These are phyloP conservation scores for Artemisia princeps DNA, from an alignment of 140 eudicot genomes.

Conservation along the genomic window DNA sequence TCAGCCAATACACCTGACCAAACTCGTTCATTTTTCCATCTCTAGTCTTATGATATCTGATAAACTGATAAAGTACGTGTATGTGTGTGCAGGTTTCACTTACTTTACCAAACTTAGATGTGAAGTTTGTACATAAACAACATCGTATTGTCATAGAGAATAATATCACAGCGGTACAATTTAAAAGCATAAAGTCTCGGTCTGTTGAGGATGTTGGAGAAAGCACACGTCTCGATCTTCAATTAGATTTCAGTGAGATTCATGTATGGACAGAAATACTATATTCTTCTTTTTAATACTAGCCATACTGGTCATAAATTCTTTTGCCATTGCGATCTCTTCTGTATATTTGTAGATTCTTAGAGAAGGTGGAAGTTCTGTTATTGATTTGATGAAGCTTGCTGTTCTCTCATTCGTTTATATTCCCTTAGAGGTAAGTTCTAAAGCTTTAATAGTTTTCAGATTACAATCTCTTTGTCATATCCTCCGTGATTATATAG, in stretches of 20 bases:
- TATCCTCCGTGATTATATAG: slow-evolving; percentile 2
- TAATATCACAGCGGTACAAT: slow-evolving; percentile 64
- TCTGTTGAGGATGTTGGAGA: slow-evolving; percentile 71
- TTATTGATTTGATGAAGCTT: slow-evolving; percentile 60
- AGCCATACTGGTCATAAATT: slow-evolving; percentile 4
- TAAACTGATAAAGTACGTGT: neutral
- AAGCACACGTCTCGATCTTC: slow-evolving; percentile 69
- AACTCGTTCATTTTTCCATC: neutral
- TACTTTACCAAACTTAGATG: slow-evolving; percentile 65
- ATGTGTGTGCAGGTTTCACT: slow-evolving; percentile 45
- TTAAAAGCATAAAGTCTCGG: slow-evolving; percentile 61
- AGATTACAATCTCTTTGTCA: neutral
- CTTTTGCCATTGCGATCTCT: slow-evolving; percentile 9
- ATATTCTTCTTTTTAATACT: slow-evolving; percentile 9
- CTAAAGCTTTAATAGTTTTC: neutral
- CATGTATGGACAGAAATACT: slow-evolving; percentile 46
- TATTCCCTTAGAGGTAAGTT: slow-evolving; percentile 69
- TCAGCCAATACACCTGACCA: neutral
- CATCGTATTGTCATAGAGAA: slow-evolving; percentile 53
- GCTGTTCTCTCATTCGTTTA: slow-evolving; percentile 61
- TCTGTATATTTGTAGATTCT: slow-evolving; percentile 49
- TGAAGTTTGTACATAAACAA: slow-evolving; percentile 64
- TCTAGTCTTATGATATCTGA: neutral
- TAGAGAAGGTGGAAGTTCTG: slow-evolving; percentile 57
- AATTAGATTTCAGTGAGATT: slow-evolving; percentile 83